phyloP scores from a whole-genome alignment of 2,329 filamentous ascomycete genomes.

The Cylindrodendrum hubeiense region DNA sequence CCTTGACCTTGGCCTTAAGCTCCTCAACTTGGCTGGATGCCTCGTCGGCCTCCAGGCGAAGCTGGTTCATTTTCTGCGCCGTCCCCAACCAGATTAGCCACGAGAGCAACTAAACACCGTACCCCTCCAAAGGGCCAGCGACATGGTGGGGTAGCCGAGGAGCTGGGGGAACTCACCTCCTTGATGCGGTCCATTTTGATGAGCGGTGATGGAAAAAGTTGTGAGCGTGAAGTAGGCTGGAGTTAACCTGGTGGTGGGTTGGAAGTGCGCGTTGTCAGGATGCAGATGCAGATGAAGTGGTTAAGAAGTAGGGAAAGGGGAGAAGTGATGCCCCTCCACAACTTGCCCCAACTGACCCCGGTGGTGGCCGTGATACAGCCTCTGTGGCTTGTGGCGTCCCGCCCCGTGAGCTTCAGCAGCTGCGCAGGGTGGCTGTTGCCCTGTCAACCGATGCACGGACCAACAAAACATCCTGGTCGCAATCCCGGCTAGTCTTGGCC shows the following conservation, averaged over 20 bases:
- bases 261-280: slow-evolving; percentile 48
- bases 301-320: slow-evolving; percentile 52
- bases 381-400: slow-evolving; percentile 43
- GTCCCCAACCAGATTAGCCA: slow-evolving; percentile 41
- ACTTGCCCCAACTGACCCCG: slow-evolving; percentile 36
- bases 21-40: slow-evolving; percentile 86
- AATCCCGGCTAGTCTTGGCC: background rate
- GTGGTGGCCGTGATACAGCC: slow-evolving; percentile 41
- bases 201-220: slow-evolving; percentile 25
- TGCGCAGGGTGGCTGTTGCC: slow-evolving; percentile 42
- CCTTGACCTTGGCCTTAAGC: slow-evolving; percentile 87
- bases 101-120: slow-evolving; percentile 24
- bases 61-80: slow-evolving; percentile 88
- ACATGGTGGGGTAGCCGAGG: slow-evolving; percentile 47
- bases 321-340: slow-evolving; percentile 54
- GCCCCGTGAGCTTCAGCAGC: slow-evolving; percentile 5
- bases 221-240: slow-evolving; percentile 23
- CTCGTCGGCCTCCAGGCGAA: slow-evolving; percentile 94
- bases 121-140: slow-evolving; percentile 47
- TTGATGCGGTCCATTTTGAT: slow-evolving; percentile 87
- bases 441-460: slow-evolving; percentile 41
- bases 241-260: slow-evolving; percentile 43
- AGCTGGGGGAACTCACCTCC: slow-evolving; percentile 73
- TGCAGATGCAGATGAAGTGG: slow-evolving; percentile 48
- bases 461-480: slow-evolving; percentile 39